Evolutionary conservation across 202 grass and related monocot genomes (phyloP).

Genomic region (Brachypodium distachyon): DNA sequence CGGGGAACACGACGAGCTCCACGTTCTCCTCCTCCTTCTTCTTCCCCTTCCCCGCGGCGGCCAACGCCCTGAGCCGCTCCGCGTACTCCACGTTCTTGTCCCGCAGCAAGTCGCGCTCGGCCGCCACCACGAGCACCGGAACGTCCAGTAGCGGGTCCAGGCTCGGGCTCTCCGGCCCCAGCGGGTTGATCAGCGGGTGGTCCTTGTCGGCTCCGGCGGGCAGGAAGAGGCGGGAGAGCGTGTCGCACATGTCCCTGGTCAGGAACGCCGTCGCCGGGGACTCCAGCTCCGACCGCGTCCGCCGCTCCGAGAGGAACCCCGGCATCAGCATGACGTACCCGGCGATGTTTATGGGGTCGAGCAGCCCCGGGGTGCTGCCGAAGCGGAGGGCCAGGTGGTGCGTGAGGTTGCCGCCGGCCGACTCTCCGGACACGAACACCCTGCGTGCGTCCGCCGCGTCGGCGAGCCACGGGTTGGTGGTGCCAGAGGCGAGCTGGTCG

Average conservation of each 20-base stretch:
- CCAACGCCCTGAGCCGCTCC: conserved; percentile 1
- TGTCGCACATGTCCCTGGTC: not conserved
- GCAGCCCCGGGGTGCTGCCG: conserved; percentile 9
- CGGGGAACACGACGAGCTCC: not conserved
- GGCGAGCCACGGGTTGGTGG: conserved; percentile 9
- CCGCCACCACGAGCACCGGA: conserved; percentile 1
- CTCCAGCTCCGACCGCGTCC: not conserved
- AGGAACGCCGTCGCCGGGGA: not conserved
- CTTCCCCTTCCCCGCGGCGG: conserved; percentile 20
- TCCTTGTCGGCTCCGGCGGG: conserved; percentile 15
- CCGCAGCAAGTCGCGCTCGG: not conserved
- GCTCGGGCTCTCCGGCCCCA: no score
- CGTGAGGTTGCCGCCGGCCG: conserved; percentile 18
- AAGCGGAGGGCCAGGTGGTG: conserved; percentile 40
- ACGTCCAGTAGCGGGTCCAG: no score
- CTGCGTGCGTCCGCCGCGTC: conserved; percentile 6
- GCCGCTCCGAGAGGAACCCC: not conserved
- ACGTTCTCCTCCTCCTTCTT: no score
- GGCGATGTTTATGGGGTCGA: not conserved
- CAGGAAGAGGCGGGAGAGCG: not conserved
- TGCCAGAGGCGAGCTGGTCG: not conserved
- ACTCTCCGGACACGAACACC: conserved; percentile 34
- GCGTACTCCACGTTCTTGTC: conserved; percentile 15
- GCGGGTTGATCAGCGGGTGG: conserved; percentile 47
- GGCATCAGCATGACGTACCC: conserved; percentile 35